phyloP scores from a whole-genome alignment of 129 eudicot species.

The Mikania micrantha region DNA sequence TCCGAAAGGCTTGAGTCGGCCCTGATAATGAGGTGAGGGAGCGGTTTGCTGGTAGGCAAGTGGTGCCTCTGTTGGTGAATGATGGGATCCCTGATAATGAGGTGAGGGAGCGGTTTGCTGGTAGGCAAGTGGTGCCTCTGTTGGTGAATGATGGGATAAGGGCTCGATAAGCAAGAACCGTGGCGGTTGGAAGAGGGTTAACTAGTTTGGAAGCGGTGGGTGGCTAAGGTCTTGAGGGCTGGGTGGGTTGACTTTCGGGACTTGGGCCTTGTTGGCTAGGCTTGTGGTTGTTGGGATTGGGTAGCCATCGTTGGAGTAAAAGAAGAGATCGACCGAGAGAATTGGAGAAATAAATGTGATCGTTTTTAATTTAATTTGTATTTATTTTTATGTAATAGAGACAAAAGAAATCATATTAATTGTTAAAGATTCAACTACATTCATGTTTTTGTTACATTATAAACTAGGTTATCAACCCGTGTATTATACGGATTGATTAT shows the following conservation, averaged over 20 bases:
- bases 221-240: constrained; percentile 38
- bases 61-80: constrained; percentile 36
- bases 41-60: constrained; percentile 26
- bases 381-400: too few relatives aligned
- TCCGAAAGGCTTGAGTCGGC: too few relatives aligned
- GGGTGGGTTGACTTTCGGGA: constrained; percentile 6
- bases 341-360: background rate
- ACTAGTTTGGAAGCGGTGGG: constrained; percentile 42
- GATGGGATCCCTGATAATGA: constrained; percentile 40
- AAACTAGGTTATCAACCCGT: too few relatives aligned
- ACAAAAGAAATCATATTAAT: too few relatives aligned
- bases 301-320: background rate
- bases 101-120: constrained; percentile 32
- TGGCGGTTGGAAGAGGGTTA: constrained; percentile 64
- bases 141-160: constrained; percentile 49
- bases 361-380: background rate
- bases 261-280: background rate
- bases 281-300: constrained; percentile 1
- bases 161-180: constrained; percentile 46
- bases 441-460: too few relatives aligned
- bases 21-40: constrained; percentile 32
- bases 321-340: background rate
- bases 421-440: too few relatives aligned
- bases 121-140: constrained; percentile 29
- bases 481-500: too few relatives aligned